Conservation (phyloP, 805 yeast genomes). For the Barnettozyma wickerhamii region DNA sequence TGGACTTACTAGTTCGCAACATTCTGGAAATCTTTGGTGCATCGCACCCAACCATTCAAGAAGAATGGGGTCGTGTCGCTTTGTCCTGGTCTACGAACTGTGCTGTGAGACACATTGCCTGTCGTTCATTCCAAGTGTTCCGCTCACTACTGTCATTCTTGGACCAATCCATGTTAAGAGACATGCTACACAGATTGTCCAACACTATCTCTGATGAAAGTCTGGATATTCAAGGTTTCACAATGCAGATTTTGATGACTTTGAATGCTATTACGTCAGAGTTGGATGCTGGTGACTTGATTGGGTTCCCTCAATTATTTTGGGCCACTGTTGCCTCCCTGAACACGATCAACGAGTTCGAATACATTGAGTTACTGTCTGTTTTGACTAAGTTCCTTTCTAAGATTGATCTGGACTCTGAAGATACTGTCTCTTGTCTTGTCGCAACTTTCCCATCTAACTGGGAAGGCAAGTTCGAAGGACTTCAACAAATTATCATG, state of each 20-base stretch:
- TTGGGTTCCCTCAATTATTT: conserved; percentile 87
- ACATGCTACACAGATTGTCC: conserved; percentile 88
- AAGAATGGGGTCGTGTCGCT: conserved; percentile 81
- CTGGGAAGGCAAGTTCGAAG: conserved; percentile 95
- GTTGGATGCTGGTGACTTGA: conserved; percentile 68
- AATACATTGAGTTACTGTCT: conserved; percentile 82
- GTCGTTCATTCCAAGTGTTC: conserved; percentile 92
- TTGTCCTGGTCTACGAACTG: conserved; percentile 96
- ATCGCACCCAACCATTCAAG: conserved; percentile 50
- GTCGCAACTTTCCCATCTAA: conserved; percentile 86
- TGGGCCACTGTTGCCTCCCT: conserved; percentile 95
- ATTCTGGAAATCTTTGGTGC: conserved; percentile 53
- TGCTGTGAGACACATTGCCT: conserved; percentile 95
- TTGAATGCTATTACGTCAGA: conserved; percentile 89
- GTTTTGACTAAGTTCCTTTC: conserved; percentile 78
- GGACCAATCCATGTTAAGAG: conserved; percentile 85
- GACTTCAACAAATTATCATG: conserved; percentile 74
- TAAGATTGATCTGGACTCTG: conserved; percentile 81
- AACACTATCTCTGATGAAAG: conserved; percentile 90
- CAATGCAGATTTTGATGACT: conserved; percentile 97
- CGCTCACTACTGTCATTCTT: conserved; percentile 75
- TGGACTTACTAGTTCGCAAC: conserved; percentile 70
- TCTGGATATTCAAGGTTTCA: conserved; percentile 89
- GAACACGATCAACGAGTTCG: conserved; percentile 87
- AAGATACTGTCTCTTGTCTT: conserved; percentile 78